Percentiles rank a stretch among this genome's conserved stretches.
Conservation (phyloP, 2,329 filamentous ascomycete species). For the Fusarium ramigenum region DNA sequence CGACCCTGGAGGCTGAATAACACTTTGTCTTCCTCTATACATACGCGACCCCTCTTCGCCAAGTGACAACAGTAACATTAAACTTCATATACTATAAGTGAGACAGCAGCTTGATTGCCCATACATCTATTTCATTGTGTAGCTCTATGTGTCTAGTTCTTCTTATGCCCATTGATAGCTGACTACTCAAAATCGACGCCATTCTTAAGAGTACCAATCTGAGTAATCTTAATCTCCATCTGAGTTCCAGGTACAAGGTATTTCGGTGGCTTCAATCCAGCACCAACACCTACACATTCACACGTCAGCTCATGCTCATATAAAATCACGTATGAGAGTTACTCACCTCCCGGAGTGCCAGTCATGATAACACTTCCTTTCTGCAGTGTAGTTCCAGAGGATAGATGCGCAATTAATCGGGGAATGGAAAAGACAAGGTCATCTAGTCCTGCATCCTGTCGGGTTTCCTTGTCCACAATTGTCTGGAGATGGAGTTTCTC, state of each 20-base stretch:
- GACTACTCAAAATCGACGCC: not conserved
- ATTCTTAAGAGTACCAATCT: slow-evolving; percentile 49
- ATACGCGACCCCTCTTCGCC: not conserved
- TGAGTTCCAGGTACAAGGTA: slow-evolving; percentile 51
- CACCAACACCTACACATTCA: slow-evolving; percentile 51
- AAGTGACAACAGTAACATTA: accelerated
- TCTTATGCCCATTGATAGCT: accelerated
- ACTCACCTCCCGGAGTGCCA: slow-evolving; percentile 49
- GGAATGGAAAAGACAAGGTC: slow-evolving; percentile 58
- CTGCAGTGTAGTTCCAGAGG: slow-evolving; percentile 53
- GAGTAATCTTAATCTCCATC: slow-evolving; percentile 52
- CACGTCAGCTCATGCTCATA: accelerated
- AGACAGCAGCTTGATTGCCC: accelerated
- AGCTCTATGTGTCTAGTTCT: accelerated
- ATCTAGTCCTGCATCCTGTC: slow-evolving; percentile 53
- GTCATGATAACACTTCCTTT: slow-evolving; percentile 58
- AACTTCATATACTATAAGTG: accelerated
- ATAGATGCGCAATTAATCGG: slow-evolving; percentile 50
- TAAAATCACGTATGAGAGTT: accelerated
- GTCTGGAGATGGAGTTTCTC: slow-evolving; percentile 55
- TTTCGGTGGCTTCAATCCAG: slow-evolving; percentile 52
- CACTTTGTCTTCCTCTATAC: not conserved
- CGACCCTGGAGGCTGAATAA: not conserved
- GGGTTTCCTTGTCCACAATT: slow-evolving; percentile 56
- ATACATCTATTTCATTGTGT: accelerated